Conservation (phyloP, 352 stramenopile species). For the Phytophthora fragariae region DNA sequence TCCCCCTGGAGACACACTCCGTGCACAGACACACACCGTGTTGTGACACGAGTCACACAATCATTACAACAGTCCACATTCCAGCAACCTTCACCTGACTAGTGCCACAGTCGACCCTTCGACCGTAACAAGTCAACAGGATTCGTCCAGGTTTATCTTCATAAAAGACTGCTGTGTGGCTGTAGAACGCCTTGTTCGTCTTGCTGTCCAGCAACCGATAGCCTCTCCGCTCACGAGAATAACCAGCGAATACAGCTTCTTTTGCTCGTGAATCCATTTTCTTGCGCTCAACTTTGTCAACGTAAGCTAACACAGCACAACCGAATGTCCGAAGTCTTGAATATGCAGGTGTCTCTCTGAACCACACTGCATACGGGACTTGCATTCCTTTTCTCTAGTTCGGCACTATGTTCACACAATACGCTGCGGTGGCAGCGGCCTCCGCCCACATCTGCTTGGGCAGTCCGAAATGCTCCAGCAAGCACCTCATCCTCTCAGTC, state of each 20-base stretch:
- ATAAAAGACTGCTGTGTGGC: conserved; percentile 18
- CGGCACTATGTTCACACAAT: conserved; percentile 15
- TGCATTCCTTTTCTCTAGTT: too few relatives aligned
- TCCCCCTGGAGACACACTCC: too few relatives aligned
- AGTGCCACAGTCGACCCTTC: too few relatives aligned
- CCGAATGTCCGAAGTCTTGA: too few relatives aligned
- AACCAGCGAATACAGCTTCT: conserved; percentile 16
- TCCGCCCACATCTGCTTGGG: conserved; percentile 30
- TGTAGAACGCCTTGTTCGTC: conserved; percentile 13
- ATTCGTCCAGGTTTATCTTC: conserved; percentile 16
- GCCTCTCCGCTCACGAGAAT: conserved; percentile 6
- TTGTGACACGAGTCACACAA: too few relatives aligned
- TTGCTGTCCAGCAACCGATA: conserved; percentile 16
- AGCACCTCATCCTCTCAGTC: conserved; percentile 25
- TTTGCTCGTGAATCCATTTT: conserved; percentile 16
- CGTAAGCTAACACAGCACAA: too few relatives aligned
- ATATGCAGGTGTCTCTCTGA: too few relatives aligned
- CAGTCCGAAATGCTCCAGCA: conserved; percentile 28
- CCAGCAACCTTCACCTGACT: too few relatives aligned
- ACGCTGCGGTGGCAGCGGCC: conserved; percentile 19
- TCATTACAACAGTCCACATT: too few relatives aligned
- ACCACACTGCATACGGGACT: too few relatives aligned
- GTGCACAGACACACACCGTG: too few relatives aligned
- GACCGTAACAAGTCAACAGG: too few relatives aligned
- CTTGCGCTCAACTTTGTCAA: conserved; percentile 16